Evolutionary conservation across 2,329 filamentous ascomycete species (phyloP).

Genomic region (Dryadomyces quercivorus): DNA sequence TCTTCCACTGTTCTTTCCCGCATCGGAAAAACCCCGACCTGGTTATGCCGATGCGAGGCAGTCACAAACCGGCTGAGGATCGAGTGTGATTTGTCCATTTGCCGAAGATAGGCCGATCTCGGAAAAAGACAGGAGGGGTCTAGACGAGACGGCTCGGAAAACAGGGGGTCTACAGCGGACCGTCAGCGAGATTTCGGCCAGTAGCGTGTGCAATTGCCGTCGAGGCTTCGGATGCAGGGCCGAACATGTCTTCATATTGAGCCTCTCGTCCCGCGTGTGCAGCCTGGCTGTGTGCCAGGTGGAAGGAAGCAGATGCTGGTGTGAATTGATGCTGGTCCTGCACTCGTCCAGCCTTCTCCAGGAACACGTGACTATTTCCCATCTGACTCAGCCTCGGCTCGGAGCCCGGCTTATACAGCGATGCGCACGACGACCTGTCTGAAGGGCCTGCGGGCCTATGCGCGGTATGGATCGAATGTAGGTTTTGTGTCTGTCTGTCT

Average conservation of each 20-base stretch:
- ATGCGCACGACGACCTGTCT: slow-evolving; percentile 40
- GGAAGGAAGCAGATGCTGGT: no score
- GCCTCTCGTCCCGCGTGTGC: no score
- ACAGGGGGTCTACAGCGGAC: neutral
- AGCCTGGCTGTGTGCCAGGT: no score
- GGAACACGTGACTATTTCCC: neutral
- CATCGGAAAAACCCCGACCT: neutral
- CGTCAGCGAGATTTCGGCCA: neutral
- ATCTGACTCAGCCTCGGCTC: neutral
- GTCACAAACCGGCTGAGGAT: neutral
- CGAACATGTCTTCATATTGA: neutral
- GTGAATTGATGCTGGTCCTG: neutral
- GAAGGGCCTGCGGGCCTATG: slow-evolving; percentile 39
- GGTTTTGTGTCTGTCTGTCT: slow-evolving; percentile 14
- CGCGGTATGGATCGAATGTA: slow-evolving; percentile 42
- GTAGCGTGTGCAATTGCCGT: neutral
- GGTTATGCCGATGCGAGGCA: neutral
- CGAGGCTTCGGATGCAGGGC: neutral
- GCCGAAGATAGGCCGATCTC: slow-evolving; percentile 5
- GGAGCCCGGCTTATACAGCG: neutral
- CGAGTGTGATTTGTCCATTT: neutral
- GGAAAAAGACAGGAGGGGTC: slow-evolving; percentile 1
- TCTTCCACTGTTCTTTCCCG: neutral
- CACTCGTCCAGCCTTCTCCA: neutral
- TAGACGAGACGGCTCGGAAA: neutral